Evolutionary conservation across 345 rosid species (phyloP), one percentile per base, ranked within the genome.

Genomic region (Reutealis trisperma): DNA sequence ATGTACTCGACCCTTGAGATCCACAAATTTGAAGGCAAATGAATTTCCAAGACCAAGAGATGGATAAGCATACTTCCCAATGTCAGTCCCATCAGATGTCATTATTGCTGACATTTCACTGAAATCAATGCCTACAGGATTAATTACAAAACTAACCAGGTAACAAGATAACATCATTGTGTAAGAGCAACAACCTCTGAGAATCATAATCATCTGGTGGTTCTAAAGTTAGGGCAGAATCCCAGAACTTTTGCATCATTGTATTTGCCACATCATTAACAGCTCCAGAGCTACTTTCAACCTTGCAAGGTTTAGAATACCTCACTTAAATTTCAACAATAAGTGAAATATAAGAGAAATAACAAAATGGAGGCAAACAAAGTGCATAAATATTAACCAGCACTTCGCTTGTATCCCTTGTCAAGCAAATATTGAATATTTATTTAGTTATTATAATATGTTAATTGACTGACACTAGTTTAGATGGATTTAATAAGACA

Each of bases 211-310:
- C 97, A 77, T 93, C 98, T 27, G 91, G 87, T 25, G 98, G 95
- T 45, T 96, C 99, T 78, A 94, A 87, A 19, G 97, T 87, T 83
- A 96, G 94, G 18, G 98, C 92, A 32, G 98, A 94, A 80, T 96
- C 99, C 99, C 98, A 96, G 73, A 96, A 96, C 76, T 92, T 96
- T 79, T 96, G 99, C 99, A 94, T 92, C 97, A 96, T 92, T 47
- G 99, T 89, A 80, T 81, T 94, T n/a, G 97, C 87, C 86, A 92
- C 84, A 51, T 91, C 99, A 84, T 89, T 94, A 78, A 88, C 98
- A 80, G 94, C 90, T 76, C 97, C 98, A 32, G 97, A 85, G 82
- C 96, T 79, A 81, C 79, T 91, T 79, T 96, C 99, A 60, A 94
- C 98, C 97, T 92, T 73, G 65, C 49, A 77, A 68, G 14, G 21